Evolutionary conservation across 1,284 basidiomycete species (phyloP).

Genomic region (Inonotus obliquus): DNA sequence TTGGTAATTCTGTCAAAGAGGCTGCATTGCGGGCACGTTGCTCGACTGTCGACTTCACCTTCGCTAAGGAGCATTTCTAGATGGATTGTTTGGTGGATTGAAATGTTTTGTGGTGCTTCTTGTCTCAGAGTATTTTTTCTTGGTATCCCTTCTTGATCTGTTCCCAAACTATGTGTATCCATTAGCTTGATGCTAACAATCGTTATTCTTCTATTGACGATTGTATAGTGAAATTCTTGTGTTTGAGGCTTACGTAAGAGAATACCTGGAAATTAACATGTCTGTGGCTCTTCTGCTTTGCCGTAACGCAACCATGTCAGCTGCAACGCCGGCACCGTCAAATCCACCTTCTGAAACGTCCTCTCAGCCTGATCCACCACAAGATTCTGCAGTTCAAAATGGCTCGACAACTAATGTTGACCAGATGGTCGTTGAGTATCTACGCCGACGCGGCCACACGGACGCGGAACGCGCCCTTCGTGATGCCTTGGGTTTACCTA

Average conservation of each 20-base stretch:
- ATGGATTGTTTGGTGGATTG: background rate
- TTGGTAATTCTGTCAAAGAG: conserved; percentile 72
- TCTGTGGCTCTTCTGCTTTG: background rate
- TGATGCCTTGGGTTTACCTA: conserved; percentile 54
- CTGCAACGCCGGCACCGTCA: conserved; percentile 37
- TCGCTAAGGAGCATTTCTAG: conserved; percentile 58
- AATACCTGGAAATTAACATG: background rate
- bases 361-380: conserved; percentile 29
- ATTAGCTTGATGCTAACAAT: conserved; percentile 14
- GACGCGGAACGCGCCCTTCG: conserved; percentile 72
- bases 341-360: conserved; percentile 29
- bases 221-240: background rate
- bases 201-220: background rate
- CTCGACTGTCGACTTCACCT: conserved; percentile 63
- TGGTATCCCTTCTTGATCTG: background rate
- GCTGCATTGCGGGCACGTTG: conserved; percentile 54
- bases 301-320: conserved; percentile 33
- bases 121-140: background rate
- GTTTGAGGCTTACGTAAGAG: background rate
- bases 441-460: conserved; percentile 77
- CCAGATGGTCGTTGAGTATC: conserved; percentile 77
- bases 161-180: background rate
- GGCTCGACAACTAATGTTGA: conserved; percentile 36
- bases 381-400: conserved; percentile 25
- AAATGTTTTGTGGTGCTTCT: background rate